Evolutionary conservation across 441 rosid genomes (phyloP), one percentile per base, ranked within the genome.

Genomic region (Erysimum pusillum): DNA sequence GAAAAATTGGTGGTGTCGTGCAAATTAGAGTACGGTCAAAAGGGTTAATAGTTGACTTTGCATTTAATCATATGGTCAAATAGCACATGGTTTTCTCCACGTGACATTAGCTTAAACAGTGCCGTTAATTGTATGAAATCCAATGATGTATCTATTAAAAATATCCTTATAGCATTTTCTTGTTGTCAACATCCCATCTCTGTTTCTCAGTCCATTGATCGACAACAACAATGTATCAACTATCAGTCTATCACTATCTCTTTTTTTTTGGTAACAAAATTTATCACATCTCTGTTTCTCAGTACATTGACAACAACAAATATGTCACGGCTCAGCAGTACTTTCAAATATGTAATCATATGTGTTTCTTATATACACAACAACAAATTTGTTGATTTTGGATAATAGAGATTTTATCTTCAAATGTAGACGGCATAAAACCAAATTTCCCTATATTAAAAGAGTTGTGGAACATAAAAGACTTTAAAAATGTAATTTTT

Each of bases 41-140:
- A 44, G 22, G 45, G 28, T 69, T 69, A 63, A 6, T 76, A 69
- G 70, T 76, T 76, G 80, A 76, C 76, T 70, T 76, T 69, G 66
- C 66, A 70, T 34, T 69, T 70, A 70, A 76, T 76, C 67, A 76
- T 70, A n/a, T 5, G 25, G 18, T n/a, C 10, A 36, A 54, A 20
- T 36, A 31, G 67, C 80, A 76, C 76, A 76, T 76, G 80, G 61
- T 10, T 31, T 46, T 56, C 67, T 63, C 71, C 76, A 76, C 80
- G 76, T 76, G 80, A 63, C 63, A 15, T 70, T 45, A 45, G 71
- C 76, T 70, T 70, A 76, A 63, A 63, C 20, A 58, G 80, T 70
- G 80, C 71, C 60, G 74, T 32, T 70, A 36, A 28, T 63, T 63
- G 14, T 49, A 59, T 75, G 31, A 28, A 58, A 48, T 66, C 67